Conservation (phyloP, 805 yeast genomes). For the Ogataea chonburiensis region DNA sequence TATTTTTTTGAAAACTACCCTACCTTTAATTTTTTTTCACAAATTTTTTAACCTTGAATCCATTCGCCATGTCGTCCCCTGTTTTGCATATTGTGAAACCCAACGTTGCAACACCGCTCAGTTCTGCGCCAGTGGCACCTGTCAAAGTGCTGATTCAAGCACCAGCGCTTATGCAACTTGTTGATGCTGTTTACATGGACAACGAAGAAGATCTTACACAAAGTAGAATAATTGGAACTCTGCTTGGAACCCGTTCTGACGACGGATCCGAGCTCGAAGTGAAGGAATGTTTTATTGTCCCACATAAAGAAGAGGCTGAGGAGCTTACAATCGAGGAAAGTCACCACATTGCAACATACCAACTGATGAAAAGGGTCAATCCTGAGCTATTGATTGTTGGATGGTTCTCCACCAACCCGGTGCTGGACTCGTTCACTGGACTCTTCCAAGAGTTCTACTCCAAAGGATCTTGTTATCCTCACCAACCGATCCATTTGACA, state of each 20-base stretch:
- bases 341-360: constrained; percentile 67
- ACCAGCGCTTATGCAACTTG: constrained; percentile 70
- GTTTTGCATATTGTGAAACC: constrained; percentile 45
- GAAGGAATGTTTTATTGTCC: constrained; percentile 76
- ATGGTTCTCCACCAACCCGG: constrained; percentile 69
- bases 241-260: constrained; percentile 78
- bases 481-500: constrained; percentile 78
- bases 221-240: constrained; percentile 74
- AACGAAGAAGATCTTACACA: constrained; percentile 41
- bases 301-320: constrained; percentile 72
- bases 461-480: constrained; percentile 69
- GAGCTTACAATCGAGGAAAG: constrained; percentile 76
- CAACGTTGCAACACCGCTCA: constrained; percentile 38
- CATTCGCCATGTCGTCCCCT: constrained; percentile 26
- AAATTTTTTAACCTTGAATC: constrained; percentile 12
- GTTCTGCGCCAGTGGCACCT: constrained; percentile 38
- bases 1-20: constrained; percentile 11
- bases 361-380: constrained; percentile 71
- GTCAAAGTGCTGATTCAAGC: constrained; percentile 59
- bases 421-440: constrained; percentile 69
- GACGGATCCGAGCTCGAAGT: constrained; percentile 76
- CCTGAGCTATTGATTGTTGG: constrained; percentile 80
- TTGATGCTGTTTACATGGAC: constrained; percentile 66
- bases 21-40: constrained; percentile 8
- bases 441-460: constrained; percentile 79